These are phyloP conservation scores for Ophiocordyceps camponoti-floridani DNA, from an alignment of 2,329 filamentous ascomycete species.

Conservation along the genomic window DNA sequence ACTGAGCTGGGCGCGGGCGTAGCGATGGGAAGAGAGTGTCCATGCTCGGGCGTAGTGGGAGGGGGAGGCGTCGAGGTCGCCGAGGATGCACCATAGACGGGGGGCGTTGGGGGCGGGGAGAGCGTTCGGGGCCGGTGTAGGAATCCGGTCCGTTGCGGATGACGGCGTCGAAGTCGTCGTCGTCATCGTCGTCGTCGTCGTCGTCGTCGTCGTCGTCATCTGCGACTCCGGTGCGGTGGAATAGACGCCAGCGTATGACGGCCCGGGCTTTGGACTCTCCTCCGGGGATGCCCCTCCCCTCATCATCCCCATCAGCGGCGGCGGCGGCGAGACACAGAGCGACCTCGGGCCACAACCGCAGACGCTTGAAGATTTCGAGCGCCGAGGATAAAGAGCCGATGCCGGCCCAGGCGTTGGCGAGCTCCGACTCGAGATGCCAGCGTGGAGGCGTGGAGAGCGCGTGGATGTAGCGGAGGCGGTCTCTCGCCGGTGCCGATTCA, in stretches of 20 bases:
- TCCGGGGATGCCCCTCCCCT: conserved; percentile 33
- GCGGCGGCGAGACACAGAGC: conserved; percentile 66
- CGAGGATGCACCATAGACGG: conserved; percentile 80
- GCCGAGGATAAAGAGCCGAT: conserved; percentile 79
- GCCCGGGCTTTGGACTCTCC: conserved; percentile 71
- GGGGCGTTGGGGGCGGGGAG: conserved; percentile 64
- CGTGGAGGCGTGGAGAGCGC: conserved; percentile 67
- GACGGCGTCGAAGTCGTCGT: conserved; percentile 34
- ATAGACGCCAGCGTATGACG: conserved; percentile 64
- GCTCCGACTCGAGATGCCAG: conserved; percentile 88
- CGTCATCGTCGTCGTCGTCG: conserved; percentile 18
- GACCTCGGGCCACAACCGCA: conserved; percentile 89
- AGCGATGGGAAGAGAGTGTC: conserved; percentile 66
- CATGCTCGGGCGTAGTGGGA: conserved; percentile 71
- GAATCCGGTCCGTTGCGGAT: conserved; percentile 34
- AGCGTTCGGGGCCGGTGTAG: conserved; percentile 44
- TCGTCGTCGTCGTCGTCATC: conserved; percentile 22
- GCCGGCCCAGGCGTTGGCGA: conserved; percentile 81
- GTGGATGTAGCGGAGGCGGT: conserved; percentile 71
- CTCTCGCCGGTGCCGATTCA: conserved; percentile 60
- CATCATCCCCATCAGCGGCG: conserved; percentile 38
- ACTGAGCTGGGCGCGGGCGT: conserved; percentile 72
- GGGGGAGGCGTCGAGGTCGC: conserved; percentile 65
- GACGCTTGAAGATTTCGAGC: conserved; percentile 84
- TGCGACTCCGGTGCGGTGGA: conserved; percentile 39